phyloP scores from a whole-genome alignment of 1,284 basidiomycete genomes.

The Phaffia rhodozyma region DNA sequence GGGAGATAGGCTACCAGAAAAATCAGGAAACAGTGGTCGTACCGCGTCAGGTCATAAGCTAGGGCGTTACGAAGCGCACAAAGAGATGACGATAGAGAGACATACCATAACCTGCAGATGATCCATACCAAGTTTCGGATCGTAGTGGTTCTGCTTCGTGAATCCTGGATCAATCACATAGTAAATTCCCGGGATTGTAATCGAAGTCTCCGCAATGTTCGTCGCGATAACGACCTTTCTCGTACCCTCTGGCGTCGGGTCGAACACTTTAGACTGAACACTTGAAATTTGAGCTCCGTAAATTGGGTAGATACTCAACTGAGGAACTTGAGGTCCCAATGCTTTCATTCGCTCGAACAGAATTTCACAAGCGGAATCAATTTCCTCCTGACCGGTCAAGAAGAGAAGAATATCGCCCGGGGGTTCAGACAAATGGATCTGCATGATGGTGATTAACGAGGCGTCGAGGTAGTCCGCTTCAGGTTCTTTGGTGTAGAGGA shows the following conservation, averaged over 20 bases:
- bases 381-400: slow-evolving; percentile 97
- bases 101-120: slow-evolving; percentile 78
- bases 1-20: slow-evolving; percentile 67
- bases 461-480: slow-evolving; percentile 98
- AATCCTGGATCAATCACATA: slow-evolving; percentile 99
- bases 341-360: slow-evolving; percentile 97
- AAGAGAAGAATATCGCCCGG: slow-evolving; percentile 93
- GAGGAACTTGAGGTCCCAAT: slow-evolving; percentile 89
- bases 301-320: slow-evolving; percentile 90
- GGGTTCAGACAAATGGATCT: slow-evolving; percentile 96
- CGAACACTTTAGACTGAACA: slow-evolving; percentile 94
- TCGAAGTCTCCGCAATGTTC: slow-evolving; percentile 95
- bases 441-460: slow-evolving; percentile 96
- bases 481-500: slow-evolving; percentile 95
- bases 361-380: slow-evolving; percentile 94
- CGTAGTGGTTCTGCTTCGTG: slow-evolving; percentile 97
- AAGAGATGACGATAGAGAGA: background rate
- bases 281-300: slow-evolving; percentile 96
- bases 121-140: slow-evolving; percentile 95
- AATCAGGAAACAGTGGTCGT: background rate
- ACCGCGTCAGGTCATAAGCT: background rate
- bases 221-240: slow-evolving; percentile 97
- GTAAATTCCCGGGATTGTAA: slow-evolving; percentile 97
- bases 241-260: slow-evolving; percentile 89
- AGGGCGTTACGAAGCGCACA: background rate